Evolutionary conservation across 306 rosid genomes (phyloP), one percentile per base, ranked within the genome.

Genomic region (Fragaria vesca): DNA sequence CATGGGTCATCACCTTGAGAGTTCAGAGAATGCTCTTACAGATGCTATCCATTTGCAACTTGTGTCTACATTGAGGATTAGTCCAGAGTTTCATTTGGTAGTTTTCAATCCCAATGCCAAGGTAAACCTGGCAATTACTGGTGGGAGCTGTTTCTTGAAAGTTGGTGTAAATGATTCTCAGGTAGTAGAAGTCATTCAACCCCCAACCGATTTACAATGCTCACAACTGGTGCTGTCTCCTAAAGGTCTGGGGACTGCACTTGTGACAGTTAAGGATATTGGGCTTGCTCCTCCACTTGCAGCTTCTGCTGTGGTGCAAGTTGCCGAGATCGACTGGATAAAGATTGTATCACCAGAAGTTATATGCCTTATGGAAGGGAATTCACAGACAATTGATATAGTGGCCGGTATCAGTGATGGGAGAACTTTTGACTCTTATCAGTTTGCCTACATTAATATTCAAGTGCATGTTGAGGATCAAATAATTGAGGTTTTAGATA

Each of bases 131-230:
- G 86, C 93, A 61, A 94, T 91, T 72, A 85, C 83, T 79, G 98
- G 98, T 65, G 98, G 98, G 78, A 94, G 98, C 93, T 89, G 97
- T 90, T 90, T 88, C 82, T 79, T 94, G 88, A 96, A 94, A 83
- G 90, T 91, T 70, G 76, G 71, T 82, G 89, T 88, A 72, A 92
- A 94, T 76, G 87, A 90, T 89, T 87, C 98, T 78, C 89, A 73
- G 75, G 93, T 92, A 76, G 89, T 92, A 75, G 97, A 92, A 83
- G 83, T 89, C 71, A 82, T 85, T 83, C 92, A 88, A 78, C 85
- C 92, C 36, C 87, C 90, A 60, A 80, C 83, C 11, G 93, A 83
- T 75, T 74, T 88, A 74, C 92, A 88, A 80, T 89, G 97, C 88
- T 83, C 42, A 51, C 92, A 90, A 81, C 74, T 92, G 81, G 61